Conservation (phyloP, 768 basidiomycete species). For the Boletus eberwhitei region DNA sequence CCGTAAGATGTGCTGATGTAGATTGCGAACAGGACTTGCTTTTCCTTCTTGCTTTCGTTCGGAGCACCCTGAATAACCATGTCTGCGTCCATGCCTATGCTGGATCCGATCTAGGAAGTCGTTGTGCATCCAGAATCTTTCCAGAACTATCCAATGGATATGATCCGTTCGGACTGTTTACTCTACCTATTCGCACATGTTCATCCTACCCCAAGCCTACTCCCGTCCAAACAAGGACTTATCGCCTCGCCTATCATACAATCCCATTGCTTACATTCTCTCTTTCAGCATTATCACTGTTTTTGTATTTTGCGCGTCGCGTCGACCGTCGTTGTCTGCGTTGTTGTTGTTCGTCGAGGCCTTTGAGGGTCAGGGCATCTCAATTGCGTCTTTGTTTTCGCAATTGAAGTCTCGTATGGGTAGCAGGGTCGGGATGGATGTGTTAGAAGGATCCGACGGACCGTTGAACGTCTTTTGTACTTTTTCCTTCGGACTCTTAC, state of each 20-base stretch:
- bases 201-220: constrained; percentile 22
- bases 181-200: constrained; percentile 24
- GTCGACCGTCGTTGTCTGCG: constrained; percentile 6
- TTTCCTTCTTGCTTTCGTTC: neutral
- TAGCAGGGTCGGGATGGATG: neutral
- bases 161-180: constrained; percentile 20
- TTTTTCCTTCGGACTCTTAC: neutral
- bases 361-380: constrained; percentile 1
- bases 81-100: constrained; percentile 4
- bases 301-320: constrained; percentile 13
- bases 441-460: constrained; percentile 11
- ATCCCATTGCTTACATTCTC: constrained; percentile 28
- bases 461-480: constrained; percentile 20
- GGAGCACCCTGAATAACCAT: constrained; percentile 5
- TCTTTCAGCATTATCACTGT: constrained; percentile 12
- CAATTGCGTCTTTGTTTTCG: constrained; percentile 3
- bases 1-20: constrained; percentile 5
- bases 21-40: constrained; percentile 3
- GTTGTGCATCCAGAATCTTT: constrained; percentile 26
- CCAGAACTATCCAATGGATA: constrained; percentile 16
- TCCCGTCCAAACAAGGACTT: constrained; percentile 23
- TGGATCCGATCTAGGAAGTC: constrained; percentile 24
- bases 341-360: constrained; percentile 3
- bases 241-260: constrained; percentile 30
- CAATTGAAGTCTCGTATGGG: neutral